Base-by-base conservation (phyloP, 2,329 filamentous ascomycete genomes). In the Diaporthe longicolla region DNA sequence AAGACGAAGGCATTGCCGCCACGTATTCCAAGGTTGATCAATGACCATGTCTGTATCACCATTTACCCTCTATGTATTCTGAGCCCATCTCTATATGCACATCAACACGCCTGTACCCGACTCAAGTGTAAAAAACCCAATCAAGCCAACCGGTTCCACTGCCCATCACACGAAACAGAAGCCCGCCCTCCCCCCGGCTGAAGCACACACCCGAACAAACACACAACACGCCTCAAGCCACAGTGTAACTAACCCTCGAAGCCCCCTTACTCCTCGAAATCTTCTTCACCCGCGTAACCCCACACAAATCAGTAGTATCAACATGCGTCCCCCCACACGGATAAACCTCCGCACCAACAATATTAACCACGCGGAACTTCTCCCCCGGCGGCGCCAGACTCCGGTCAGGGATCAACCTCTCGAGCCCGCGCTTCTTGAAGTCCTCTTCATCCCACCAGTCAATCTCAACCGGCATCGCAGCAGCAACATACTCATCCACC, bases 271-370 rank as follows among this genome's bases (percentile, higher is more conserved):
- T 86, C 81, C 92, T 86, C 76, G 87, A 87, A 71, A 95, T 92
- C 83, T 92, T 93, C 84, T 87, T 92, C 5, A 94, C 91, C 4
- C 84, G 88, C 7, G 90, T 90, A 79, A 88, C 87, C 0, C 92
- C 90, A 78, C 89, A 91, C 74, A 87, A 77, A 73, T 87, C 85
- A 26, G 91, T 92, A 24, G 83, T 87, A 40, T 88, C 84, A 4
- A 94, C 92, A 84, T 95, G 93, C 35, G 93, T 95, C 0, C 93
- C 93, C 10, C 93, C 93, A 81, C 93, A 95, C 1, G 93, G 92
- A 83, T 95, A 94, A 35, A 88, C 88, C 77, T 92, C 93, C 0
- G 89, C 88, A 0, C 92, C 92, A 0, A 90, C 88, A 74, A 95
- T 93, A 74, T 90, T 88, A 32, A 94, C 92, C 0, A 94, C 91